These are phyloP conservation scores for Physcomitrellopsis africana DNA, from an alignment of 225 moss, liverwort and hornwort species.

Conservation along the genomic window DNA sequence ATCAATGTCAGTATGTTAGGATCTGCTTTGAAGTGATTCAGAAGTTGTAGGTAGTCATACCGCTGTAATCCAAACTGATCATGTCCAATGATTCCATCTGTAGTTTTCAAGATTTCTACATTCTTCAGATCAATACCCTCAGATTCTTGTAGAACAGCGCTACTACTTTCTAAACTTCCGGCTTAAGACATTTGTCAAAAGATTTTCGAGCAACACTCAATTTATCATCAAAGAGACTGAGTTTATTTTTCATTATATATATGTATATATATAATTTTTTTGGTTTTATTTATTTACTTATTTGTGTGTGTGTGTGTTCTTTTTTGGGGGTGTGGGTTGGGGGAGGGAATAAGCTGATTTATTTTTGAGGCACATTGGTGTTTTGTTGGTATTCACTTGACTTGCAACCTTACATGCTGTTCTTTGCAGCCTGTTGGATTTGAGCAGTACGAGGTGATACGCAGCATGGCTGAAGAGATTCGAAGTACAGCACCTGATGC, in stretches of 20 bases:
- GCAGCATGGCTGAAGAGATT: slow-evolving; percentile 77
- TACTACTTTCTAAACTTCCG: not conserved
- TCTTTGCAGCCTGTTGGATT: slow-evolving; percentile 76
- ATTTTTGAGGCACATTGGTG: slow-evolving; percentile 7
- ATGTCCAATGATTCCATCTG: slow-evolving; percentile 11
- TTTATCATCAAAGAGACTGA: not conserved
- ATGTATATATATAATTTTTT: no score
- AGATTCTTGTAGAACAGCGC: slow-evolving; percentile 9
- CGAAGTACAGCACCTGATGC: slow-evolving; percentile 81
- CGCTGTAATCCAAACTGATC: not conserved
- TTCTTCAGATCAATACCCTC: slow-evolving; percentile 10
- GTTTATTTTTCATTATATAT: no score
- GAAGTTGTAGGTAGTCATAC: not conserved
- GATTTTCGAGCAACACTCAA: not conserved
- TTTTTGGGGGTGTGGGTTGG: no score
- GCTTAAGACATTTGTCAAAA: not conserved
- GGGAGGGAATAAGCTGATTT: not conserved
- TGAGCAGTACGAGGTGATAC: slow-evolving; percentile 82
- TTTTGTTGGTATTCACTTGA: slow-evolving; percentile 14
- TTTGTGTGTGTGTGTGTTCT: no score
- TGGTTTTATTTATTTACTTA: no score
- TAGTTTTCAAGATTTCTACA: slow-evolving; percentile 11
- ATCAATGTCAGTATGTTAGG: slow-evolving; percentile 12
- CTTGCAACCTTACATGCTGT: slow-evolving; percentile 24
- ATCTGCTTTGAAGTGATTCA: slow-evolving; percentile 1